Percentiles rank a stretch among this genome's conserved stretches.
Evolutionary conservation across 371 early-diverging fungal genomes (phyloP).

Genomic region (Massospora cicadina): DNA sequence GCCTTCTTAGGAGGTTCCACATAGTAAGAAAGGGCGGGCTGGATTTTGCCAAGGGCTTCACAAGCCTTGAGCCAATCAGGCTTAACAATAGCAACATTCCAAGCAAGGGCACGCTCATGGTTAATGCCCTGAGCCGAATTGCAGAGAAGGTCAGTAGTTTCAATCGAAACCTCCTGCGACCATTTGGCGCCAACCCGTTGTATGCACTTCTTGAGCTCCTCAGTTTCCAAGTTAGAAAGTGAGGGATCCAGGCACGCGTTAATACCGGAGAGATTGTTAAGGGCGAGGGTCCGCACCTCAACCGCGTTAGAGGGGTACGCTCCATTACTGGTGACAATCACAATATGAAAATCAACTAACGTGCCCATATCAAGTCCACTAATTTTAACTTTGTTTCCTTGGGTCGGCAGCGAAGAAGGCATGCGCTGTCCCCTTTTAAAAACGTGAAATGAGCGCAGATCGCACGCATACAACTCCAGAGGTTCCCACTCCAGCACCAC

Average conservation of each 20-base stretch:
- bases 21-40: constrained; percentile 34
- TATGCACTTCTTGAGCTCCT: constrained; percentile 52
- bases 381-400: constrained; percentile 46
- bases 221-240: constrained; percentile 26
- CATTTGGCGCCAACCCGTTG: constrained; percentile 74
- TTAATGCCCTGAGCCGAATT: constrained; percentile 62
- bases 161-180: constrained; percentile 65
- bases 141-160: constrained; percentile 83
- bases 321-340: constrained; percentile 80
- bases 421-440: constrained; percentile 46
- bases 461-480: constrained; percentile 55
- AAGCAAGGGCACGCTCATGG: constrained; percentile 68
- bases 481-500: constrained; percentile 78
- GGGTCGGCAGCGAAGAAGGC: constrained; percentile 20
- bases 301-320: constrained; percentile 54
- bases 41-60: constrained; percentile 71
- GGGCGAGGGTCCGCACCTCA: constrained; percentile 60
- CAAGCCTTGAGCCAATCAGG: constrained; percentile 87
- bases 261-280: constrained; percentile 90
- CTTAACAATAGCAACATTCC: constrained; percentile 81
- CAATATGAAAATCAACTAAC: constrained; percentile 69
- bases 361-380: constrained; percentile 75
- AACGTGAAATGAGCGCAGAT: constrained; percentile 63
- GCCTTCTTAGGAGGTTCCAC: constrained; percentile 13
- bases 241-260: constrained; percentile 33